Evolutionary conservation across 345 rosid species (phyloP).

Genomic region (Populus tremula): DNA sequence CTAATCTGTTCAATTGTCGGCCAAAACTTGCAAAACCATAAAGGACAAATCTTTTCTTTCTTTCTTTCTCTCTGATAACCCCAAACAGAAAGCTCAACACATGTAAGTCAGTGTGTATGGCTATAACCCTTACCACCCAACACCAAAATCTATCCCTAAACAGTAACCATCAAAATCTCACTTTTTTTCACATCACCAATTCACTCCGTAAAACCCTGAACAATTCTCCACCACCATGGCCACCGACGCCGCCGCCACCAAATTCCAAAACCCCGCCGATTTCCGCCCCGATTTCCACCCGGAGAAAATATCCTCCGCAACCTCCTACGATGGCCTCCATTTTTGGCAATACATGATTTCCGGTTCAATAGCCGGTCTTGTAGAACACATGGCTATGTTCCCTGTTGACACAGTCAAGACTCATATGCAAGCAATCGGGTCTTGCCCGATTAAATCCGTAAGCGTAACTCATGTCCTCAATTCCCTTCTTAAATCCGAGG

Average conservation of each 20-base stretch:
- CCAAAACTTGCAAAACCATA: background rate
- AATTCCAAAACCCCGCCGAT: constrained; percentile 55
- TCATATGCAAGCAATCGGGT: constrained; percentile 91
- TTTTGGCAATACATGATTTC: constrained; percentile 97
- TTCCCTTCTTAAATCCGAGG: constrained; percentile 66
- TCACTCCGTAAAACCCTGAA: background rate
- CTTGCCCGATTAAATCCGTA: constrained; percentile 85
- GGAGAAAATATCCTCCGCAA: constrained; percentile 29
- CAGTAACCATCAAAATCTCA: background rate
- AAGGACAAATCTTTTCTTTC: background rate
- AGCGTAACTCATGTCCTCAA: constrained; percentile 72
- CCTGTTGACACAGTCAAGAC: constrained; percentile 97
- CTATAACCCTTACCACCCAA: background rate
- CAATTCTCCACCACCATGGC: constrained; percentile 35
- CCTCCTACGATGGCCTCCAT: constrained; percentile 57
- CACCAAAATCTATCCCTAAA: background rate
- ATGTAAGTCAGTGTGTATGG: background rate
- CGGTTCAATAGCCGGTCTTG: constrained; percentile 87
- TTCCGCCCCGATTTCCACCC: constrained; percentile 67
- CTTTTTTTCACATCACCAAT: background rate
- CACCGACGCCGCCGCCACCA: constrained; percentile 60
- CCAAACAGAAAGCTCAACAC: too few species aligned
- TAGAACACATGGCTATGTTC: constrained; percentile 99
- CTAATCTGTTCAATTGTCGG: background rate
- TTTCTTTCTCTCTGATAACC: background rate